Evolutionary conservation across 306 rosid species (phyloP).

Genomic region (Citrullus amarus): DNA sequence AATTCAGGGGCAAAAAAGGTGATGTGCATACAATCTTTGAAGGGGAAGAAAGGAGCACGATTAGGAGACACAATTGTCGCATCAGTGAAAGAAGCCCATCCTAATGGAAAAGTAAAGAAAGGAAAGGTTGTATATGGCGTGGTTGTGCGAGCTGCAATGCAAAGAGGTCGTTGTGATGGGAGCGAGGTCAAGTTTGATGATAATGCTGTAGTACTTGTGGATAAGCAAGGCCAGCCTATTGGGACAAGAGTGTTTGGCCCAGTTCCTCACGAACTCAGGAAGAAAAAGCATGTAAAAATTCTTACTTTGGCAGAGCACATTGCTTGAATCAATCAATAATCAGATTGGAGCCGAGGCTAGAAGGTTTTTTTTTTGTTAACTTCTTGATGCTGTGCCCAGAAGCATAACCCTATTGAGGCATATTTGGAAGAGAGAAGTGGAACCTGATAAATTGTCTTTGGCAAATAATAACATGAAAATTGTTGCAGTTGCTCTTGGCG

Average conservation of each 20-base stretch:
- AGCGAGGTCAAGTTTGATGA: conserved; percentile 89
- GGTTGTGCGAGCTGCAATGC: conserved; percentile 70
- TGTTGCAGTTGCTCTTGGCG: not conserved
- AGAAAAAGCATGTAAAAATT: conserved; percentile 83
- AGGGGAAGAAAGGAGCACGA: conserved; percentile 86
- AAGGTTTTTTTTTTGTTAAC: not conserved
- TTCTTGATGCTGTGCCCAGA: not conserved
- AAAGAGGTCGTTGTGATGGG: conserved; percentile 65
- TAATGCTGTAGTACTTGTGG: conserved; percentile 68
- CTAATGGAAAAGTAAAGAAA: conserved; percentile 74
- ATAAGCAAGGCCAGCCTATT: conserved; percentile 88
- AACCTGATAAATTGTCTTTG: not conserved
- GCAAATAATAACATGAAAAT: not conserved
- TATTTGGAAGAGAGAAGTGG: not conserved
- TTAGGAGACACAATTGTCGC: conserved; percentile 82
- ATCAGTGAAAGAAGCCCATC: conserved; percentile 86
- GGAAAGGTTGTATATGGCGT: conserved; percentile 60
- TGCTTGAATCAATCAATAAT: conserved; percentile 23
- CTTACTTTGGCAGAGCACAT: conserved; percentile 78
- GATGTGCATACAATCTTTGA: conserved; percentile 86
- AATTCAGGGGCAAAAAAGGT: conserved; percentile 81
- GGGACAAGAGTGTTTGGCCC: conserved; percentile 95
- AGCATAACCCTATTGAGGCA: not conserved
- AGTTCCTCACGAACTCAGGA: conserved; percentile 76
- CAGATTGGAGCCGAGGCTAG: not conserved